Percentiles rank a stretch among this genome's conserved stretches.
These are phyloP conservation scores for Quercus bicolor DNA, from an alignment of 306 rosid genomes.

Conservation along the genomic window DNA sequence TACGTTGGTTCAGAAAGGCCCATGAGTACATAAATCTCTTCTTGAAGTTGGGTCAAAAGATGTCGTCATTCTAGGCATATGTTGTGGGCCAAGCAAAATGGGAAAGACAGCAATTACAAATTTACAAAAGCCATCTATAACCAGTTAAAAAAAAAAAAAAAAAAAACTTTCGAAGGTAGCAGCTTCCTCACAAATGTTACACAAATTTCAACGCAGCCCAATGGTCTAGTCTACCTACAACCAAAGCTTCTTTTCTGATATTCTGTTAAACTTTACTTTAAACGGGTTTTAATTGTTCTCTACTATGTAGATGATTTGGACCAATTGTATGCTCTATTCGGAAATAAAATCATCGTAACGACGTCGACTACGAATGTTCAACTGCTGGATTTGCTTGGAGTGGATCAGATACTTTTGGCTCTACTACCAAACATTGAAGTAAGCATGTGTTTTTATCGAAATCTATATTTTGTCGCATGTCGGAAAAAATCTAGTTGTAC, in stretches of 20 bases:
- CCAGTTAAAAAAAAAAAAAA: too few relatives aligned
- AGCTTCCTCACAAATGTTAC: slow-evolving; percentile 1
- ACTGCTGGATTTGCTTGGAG: slow-evolving; percentile 2
- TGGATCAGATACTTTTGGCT: slow-evolving; percentile 16
- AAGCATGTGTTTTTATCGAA: neutral
- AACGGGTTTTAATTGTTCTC: slow-evolving; percentile 8
- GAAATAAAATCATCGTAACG: slow-evolving; percentile 22
- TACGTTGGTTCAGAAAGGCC: too few relatives aligned
- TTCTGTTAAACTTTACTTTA: neutral
- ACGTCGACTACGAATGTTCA: neutral
- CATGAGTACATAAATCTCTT: slow-evolving; percentile 7
- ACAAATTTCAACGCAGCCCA: neutral
- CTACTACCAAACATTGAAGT: slow-evolving; percentile 11
- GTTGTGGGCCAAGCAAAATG: slow-evolving; percentile 13
- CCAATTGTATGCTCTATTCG: neutral
- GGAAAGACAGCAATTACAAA: slow-evolving; percentile 20
- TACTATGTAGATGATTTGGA: slow-evolving; percentile 4
- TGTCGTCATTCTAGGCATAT: neutral
- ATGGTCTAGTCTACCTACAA: neutral
- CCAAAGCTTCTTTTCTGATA: neutral
- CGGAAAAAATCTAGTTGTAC: neutral
- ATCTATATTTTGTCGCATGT: neutral
- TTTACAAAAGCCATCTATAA: slow-evolving; percentile 6
- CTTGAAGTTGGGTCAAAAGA: neutral
- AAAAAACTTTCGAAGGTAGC: slow-evolving; percentile 7